Evolutionary conservation across 73 alveolate species (phyloP), one percentile per base, ranked within the genome.

Genomic region (Urostyla sp.): DNA sequence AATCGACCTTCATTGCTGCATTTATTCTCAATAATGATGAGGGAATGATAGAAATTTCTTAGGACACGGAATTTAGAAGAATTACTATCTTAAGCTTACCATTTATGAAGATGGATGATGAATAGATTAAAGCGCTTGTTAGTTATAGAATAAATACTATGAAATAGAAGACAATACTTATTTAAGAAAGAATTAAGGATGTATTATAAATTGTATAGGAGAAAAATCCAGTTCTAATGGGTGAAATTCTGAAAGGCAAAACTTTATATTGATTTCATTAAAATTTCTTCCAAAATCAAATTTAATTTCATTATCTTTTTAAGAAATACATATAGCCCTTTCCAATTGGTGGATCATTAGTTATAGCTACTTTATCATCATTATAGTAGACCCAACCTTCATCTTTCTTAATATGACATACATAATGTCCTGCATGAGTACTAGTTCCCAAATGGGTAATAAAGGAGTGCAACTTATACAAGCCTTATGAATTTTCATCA

Each of bases 401-500:
- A 54, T 87, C 93, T 50, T 87, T 92, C 84, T 88, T 90, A 31
- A 97, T 80, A 67, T 97, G 98, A 51, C 96, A 84, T 23, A 97
- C 99, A 88, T 97, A 97, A 89, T 97, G 99, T 11, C 99, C 99
- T 73, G 94, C 92, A 58, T 95, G 99, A 13, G 96, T 94, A 66
- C 94, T 86, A 57, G 92, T 87, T 30, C 99, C 99, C 46, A 96
- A 83, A 89, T 96, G 98, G 51, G 98, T 96, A 23, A 96, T 87
- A 77, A 94, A 91, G 59, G 37, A 38, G 88, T 80, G 34, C 72
- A 88, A 90, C 57, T 94, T 73, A 93, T 95, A 84, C 50, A 90
- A 60, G 57, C 94, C 85, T 75, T 79, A 88, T 85, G 78, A 75
- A 67, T 69, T n/a, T 11, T 46, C 84, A 15, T 79, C 88, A 28